phyloP scores from a whole-genome alignment of 2,329 filamentous ascomycete genomes.

The Davidsoniella neocaledoniae region DNA sequence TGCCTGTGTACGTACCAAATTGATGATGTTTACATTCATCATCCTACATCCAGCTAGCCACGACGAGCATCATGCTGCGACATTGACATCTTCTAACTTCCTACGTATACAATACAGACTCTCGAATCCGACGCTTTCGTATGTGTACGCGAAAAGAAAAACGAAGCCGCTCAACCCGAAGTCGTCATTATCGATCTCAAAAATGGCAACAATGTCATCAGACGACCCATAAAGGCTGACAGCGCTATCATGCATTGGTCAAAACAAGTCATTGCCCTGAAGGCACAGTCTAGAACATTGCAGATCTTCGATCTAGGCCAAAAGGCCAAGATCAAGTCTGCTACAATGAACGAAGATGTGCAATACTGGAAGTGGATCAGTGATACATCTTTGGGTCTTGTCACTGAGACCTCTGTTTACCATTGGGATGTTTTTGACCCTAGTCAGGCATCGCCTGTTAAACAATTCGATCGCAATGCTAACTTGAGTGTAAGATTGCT shows the following conservation, averaged over 20 bases:
- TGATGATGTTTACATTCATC: not conserved
- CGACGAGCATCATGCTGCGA: not conserved
- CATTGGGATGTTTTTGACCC: conserved; percentile 96
- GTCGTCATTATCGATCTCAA: conserved; percentile 97
- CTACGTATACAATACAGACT: conserved; percentile 40
- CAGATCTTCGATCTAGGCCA: conserved; percentile 92
- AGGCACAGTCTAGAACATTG: conserved; percentile 81
- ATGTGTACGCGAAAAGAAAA: conserved; percentile 89
- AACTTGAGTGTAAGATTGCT: conserved; percentile 57
- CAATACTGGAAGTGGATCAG: conserved; percentile 99
- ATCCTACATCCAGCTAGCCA: not conserved
- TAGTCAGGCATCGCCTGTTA: conserved; percentile 60
- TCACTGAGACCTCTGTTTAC: conserved; percentile 81
- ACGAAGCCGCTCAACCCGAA: conserved; percentile 68
- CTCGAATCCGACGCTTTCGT: conserved; percentile 95
- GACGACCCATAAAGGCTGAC: conserved; percentile 93
- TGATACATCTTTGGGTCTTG: conserved; percentile 70
- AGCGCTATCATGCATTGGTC: conserved; percentile 99
- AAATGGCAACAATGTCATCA: conserved; percentile 89
- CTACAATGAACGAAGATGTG: conserved; percentile 92
- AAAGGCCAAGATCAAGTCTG: conserved; percentile 93
- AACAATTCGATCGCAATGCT: conserved; percentile 86
- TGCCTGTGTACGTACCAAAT: conserved; percentile 45
- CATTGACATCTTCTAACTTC: conserved; percentile 6
- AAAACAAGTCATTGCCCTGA: conserved; percentile 89